Evolutionary conservation across 306 rosid species (phyloP).

Genomic region (Quercus robur): DNA sequence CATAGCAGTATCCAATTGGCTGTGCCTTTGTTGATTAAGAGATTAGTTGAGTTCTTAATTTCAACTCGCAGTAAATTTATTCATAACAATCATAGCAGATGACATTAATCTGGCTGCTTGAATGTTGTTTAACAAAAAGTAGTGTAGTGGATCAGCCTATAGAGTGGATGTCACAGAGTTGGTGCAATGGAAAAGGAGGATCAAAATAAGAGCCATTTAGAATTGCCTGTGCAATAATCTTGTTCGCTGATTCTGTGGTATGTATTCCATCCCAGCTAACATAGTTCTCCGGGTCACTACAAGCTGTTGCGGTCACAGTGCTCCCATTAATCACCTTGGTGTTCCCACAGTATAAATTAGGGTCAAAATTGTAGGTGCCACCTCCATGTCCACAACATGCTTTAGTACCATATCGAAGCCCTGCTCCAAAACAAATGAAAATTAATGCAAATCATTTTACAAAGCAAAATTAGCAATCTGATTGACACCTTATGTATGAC

Average conservation of each 20-base stretch:
- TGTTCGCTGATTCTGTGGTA: slow-evolving; percentile 86
- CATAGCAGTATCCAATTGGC: no score
- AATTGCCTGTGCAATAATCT: slow-evolving; percentile 62
- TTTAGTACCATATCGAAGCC: slow-evolving; percentile 66
- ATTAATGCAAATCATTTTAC: background rate
- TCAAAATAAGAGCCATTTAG: slow-evolving; percentile 71
- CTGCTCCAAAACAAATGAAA: slow-evolving; percentile 24
- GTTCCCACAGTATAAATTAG: slow-evolving; percentile 56
- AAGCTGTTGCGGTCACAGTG: slow-evolving; percentile 60
- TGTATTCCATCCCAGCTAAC: slow-evolving; percentile 98
- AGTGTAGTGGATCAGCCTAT: slow-evolving; percentile 34
- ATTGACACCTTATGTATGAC: no score
- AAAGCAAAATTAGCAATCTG: background rate
- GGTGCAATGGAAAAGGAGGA: slow-evolving; percentile 60
- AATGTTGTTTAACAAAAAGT: background rate
- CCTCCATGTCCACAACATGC: slow-evolving; percentile 91
- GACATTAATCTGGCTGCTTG: background rate
- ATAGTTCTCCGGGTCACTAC: slow-evolving; percentile 68
- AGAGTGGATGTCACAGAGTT: slow-evolving; percentile 54
- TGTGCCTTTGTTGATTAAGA: no score
- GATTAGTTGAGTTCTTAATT: background rate
- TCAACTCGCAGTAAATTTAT: background rate
- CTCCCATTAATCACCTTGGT: slow-evolving; percentile 49
- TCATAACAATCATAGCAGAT: background rate
- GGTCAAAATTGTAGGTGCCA: slow-evolving; percentile 65